phyloP scores from a whole-genome alignment of 495 filamentous ascomycete genomes.

The Diplogelasinospora grovesii region DNA sequence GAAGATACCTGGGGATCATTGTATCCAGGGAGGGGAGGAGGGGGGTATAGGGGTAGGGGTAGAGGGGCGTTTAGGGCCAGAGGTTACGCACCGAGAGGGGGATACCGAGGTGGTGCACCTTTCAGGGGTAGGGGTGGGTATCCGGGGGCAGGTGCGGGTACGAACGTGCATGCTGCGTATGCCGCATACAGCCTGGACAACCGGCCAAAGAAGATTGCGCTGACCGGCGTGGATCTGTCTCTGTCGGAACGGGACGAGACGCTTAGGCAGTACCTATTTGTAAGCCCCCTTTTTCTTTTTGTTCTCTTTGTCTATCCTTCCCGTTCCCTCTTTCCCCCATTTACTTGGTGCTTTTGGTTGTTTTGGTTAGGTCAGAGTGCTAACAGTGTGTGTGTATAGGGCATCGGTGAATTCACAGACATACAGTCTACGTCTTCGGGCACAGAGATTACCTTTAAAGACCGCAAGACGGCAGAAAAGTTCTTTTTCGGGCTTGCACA shows the following conservation, averaged over 20 bases:
- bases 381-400: no score
- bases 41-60: constrained; percentile 42
- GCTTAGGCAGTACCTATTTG: constrained; percentile 77
- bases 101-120: constrained; percentile 38
- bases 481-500: constrained; percentile 59
- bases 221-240: constrained; percentile 64
- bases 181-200: constrained; percentile 82
- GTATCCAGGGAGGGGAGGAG: constrained; percentile 30
- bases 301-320: not conserved
- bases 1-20: constrained; percentile 33
- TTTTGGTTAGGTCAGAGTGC: no score
- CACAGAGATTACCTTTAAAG: constrained; percentile 73
- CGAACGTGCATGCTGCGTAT: constrained; percentile 45
- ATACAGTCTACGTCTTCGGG: constrained; percentile 58
- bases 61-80: constrained; percentile 31
- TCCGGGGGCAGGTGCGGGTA: no score
- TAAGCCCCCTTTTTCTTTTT: constrained; percentile 42
- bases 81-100: constrained; percentile 37
- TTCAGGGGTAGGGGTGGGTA: constrained; percentile 55
- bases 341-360: no score
- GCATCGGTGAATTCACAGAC: constrained; percentile 73
- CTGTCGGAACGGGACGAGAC: constrained; percentile 69
- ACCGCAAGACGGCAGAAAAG: constrained; percentile 83
- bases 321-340: no score
- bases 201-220: constrained; percentile 66